These are phyloP conservation scores for Leccinum pseudoinsigne DNA, from an alignment of 1,284 basidiomycete species.

Conservation along the genomic window DNA sequence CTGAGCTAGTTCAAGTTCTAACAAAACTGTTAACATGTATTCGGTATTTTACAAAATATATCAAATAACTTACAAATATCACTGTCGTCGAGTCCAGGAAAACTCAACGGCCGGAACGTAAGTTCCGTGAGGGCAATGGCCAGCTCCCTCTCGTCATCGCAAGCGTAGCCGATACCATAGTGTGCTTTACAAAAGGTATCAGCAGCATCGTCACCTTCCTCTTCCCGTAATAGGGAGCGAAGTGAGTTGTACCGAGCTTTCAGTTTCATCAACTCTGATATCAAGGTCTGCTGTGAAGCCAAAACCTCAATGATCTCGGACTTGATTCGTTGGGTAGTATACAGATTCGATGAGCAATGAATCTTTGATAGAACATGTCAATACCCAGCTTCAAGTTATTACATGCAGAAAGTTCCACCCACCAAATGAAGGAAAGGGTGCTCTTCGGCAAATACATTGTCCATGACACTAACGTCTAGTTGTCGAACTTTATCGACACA, in stretches of 20 bases:
- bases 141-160: constrained; percentile 1
- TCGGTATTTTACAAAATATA: too few species aligned
- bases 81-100: not conserved
- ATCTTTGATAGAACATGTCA: not conserved
- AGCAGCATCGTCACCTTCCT: not conserved
- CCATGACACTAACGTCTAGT: not conserved
- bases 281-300: not conserved
- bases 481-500: not conserved
- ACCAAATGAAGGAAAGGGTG: constrained; percentile 2
- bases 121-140: constrained; percentile 3
- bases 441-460: not conserved
- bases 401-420: not conserved
- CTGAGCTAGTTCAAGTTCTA: too few species aligned
- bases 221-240: not conserved
- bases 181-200: constrained; percentile 5
- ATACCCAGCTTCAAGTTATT: not conserved
- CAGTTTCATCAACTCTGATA: not conserved
- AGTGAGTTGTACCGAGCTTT: not conserved
- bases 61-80: too few species aligned
- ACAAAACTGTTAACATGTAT: too few species aligned
- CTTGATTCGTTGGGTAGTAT: not conserved
- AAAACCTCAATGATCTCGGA: not conserved
- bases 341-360: not conserved
- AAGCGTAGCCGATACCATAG: constrained; percentile 3
- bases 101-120: not conserved